phyloP scores from a whole-genome alignment of 306 rosid genomes.

The Betula pendula region DNA sequence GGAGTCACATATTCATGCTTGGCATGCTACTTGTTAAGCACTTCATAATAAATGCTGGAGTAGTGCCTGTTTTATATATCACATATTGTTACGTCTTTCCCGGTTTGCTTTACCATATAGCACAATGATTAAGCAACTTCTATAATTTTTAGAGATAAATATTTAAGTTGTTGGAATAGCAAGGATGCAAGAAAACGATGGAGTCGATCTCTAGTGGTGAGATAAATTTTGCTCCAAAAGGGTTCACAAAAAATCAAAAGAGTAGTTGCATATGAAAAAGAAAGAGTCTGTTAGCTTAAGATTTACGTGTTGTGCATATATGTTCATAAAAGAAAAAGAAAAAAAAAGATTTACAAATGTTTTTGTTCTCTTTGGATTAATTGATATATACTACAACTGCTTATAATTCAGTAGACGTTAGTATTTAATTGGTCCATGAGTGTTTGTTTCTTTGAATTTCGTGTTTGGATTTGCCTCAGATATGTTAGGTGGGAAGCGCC shows the following conservation, averaged over 20 bases:
- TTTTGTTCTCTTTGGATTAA: too few relatives aligned
- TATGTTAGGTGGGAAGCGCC: conserved; percentile 43
- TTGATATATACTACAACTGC: too few relatives aligned
- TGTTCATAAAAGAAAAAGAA: too few relatives aligned
- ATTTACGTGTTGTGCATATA: background rate
- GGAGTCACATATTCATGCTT: conserved; percentile 29
- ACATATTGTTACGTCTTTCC: conserved; percentile 4
- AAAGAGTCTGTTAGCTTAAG: conserved; percentile 11
- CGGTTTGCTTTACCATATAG: conserved; percentile 11
- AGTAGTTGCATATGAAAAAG: conserved; percentile 38
- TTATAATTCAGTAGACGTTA: too few relatives aligned
- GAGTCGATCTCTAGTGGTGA: background rate
- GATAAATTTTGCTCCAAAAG: conserved; percentile 36
- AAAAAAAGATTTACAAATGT: too few relatives aligned
- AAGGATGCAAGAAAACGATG: conserved; percentile 30
- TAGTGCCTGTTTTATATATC: conserved; percentile 14
- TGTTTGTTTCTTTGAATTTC: conserved; percentile 17
- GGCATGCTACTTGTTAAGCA: conserved; percentile 56
- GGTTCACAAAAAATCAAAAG: conserved; percentile 36
- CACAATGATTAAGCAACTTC: conserved; percentile 23
- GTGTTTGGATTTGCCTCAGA: conserved; percentile 17
- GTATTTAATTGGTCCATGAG: conserved; percentile 6
- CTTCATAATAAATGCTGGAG: conserved; percentile 45
- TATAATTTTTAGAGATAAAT: conserved; percentile 1
- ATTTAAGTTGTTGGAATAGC: conserved; percentile 34